A percentile compares a stretch with the other conserved stretches of the same genome.
phyloP scores from a whole-genome alignment of 768 basidiomycete species.

The Xanthoconium stramineum region DNA sequence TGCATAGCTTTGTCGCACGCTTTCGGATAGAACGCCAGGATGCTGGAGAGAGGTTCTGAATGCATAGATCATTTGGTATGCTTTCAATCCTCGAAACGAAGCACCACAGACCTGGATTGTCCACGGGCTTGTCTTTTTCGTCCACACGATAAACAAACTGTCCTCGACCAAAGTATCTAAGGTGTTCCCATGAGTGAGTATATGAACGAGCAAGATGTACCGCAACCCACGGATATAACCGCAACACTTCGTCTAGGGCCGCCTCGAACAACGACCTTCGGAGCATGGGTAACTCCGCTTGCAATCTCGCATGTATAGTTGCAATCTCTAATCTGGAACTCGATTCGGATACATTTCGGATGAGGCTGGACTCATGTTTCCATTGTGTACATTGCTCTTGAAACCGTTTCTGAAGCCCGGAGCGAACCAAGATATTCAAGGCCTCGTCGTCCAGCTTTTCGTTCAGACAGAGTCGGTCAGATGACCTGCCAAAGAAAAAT shows the following conservation, averaged over 20 bases:
- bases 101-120: conserved; percentile 2
- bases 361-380: conserved; percentile 11
- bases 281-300: conserved; percentile 3
- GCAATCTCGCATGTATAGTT: neutral
- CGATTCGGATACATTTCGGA: neutral
- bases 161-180: conserved; percentile 16
- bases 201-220: neutral
- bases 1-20: neutral
- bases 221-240: conserved; percentile 23
- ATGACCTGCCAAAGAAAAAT: conserved; percentile 8
- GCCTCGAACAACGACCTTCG: conserved; percentile 23
- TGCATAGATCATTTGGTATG: neutral
- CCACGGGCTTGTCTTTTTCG: neutral
- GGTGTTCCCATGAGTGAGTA: neutral
- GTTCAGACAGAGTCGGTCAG: conserved; percentile 22
- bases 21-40: conserved; percentile 12
- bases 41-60: conserved; percentile 8
- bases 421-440: conserved; percentile 24
- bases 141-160: conserved; percentile 4
- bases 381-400: conserved; percentile 21
- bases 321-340: neutral
- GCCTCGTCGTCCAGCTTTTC: conserved; percentile 24
- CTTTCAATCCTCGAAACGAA: neutral
- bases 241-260: conserved; percentile 20
- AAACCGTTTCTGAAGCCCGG: conserved; percentile 31